Evolutionary conservation across 495 filamentous ascomycete species (phyloP), one percentile per base, ranked within the genome.

Genomic region (Lasiosphaeria miniovina): DNA sequence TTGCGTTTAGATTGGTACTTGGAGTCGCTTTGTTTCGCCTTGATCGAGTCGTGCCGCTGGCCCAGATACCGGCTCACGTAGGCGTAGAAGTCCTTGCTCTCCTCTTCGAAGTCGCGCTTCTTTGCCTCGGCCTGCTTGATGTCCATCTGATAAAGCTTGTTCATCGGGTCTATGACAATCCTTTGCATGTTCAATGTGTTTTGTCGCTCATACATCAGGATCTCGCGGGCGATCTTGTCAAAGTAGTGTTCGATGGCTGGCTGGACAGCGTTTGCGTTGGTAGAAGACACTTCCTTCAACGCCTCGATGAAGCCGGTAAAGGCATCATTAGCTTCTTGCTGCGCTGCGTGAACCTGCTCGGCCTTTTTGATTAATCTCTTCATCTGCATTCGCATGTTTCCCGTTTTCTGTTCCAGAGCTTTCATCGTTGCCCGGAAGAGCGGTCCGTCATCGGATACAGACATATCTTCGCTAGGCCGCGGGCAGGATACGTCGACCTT

Each of bases 101-200:
- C 94, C 63, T 99, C 94, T 57, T 99, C 94, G 63, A 98, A 99
- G 68, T 98, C 95, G 58, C 92, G 91, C 77, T 93, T 97, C 76
- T 98, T 98, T 33, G 89, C 77, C 65, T 99, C 94, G 15, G 93
- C 94, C 75, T 96, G 92, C 74, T 99, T 99, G 77, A 99, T 96
- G 62, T 99, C 94, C 58, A 91, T 80, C 61, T 90, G 88, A 74
- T 99, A 99, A 3, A 99, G 80, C 70, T 89, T 95, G 56, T 84
- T 86, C 61, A 99, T 83, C 6, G 95, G 95, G 35, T 98, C 94
- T 58, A 98, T 96, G 64, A 99, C 89, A 6, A 96, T 83, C 67
- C 86, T 93, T 65, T 96, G 93, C 40, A 99, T 77, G 69, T 96
- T 93, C 8, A 75, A 38, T 6, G 90, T 84, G 68, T 96, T 97